Conservation (phyloP, 116 monocot genomes). For the Cymodocea nodosa region DNA sequence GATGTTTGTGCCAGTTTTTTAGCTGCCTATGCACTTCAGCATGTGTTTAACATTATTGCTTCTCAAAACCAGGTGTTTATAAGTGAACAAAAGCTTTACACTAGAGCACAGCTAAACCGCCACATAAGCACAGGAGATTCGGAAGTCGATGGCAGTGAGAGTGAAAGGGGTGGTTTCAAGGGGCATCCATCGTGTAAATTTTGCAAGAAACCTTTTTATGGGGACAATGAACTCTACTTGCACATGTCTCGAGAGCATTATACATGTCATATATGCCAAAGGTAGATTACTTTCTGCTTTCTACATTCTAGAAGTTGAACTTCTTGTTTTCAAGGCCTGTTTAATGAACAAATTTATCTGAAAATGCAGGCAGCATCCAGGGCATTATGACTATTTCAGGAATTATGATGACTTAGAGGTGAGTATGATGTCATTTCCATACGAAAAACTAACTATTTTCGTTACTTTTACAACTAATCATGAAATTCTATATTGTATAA, state of each 20-base stretch:
- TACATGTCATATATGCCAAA: conserved; percentile 95
- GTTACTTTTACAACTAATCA: no score
- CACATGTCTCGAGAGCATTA: conserved; percentile 94
- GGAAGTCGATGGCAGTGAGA: conserved; percentile 89
- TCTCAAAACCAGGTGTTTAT: conserved; percentile 66
- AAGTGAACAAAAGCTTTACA: conserved; percentile 94
- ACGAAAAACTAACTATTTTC: no score
- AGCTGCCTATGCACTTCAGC: no score
- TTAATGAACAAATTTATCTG: background rate
- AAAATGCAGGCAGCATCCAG: conserved; percentile 77
- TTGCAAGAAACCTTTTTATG: conserved; percentile 82
- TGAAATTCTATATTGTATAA: background rate
- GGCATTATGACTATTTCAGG: conserved; percentile 82
- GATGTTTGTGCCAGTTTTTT: no score
- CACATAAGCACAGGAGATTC: conserved; percentile 76
- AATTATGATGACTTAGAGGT: conserved; percentile 98
- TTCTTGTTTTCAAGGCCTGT: background rate
- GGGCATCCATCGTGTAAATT: conserved; percentile 97
- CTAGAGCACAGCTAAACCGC: conserved; percentile 59
- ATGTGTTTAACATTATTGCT: background rate
- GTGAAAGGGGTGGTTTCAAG: conserved; percentile 80
- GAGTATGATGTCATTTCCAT: background rate
- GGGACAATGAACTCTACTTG: conserved; percentile 88
- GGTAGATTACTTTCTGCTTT: conserved; percentile 14
- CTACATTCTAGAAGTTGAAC: conserved; percentile 5